Conservation (phyloP, 331 rosid species). For the Dryas integrifolia region DNA sequence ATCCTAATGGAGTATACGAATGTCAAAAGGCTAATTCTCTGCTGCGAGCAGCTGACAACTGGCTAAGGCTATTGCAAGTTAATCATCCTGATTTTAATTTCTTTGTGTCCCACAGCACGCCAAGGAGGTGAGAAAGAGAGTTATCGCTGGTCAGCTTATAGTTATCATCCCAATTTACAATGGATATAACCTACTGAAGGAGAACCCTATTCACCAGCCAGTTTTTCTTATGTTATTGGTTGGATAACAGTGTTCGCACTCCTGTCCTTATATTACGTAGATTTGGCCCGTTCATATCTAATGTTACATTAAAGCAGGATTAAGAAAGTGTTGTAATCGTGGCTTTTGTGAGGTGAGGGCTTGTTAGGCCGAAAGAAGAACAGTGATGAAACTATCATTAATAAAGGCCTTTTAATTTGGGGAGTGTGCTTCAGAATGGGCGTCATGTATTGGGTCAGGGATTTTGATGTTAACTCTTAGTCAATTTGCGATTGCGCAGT, state of each 20-base stretch:
- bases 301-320: constrained; percentile 20
- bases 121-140: constrained; percentile 41
- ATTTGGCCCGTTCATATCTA: constrained; percentile 25
- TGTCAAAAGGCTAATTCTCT: constrained; percentile 61
- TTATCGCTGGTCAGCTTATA: constrained; percentile 14
- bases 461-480: constrained; percentile 6
- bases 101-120: constrained; percentile 49
- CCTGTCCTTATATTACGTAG: constrained; percentile 23
- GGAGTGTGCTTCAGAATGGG: constrained; percentile 16
- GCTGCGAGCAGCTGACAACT: constrained; percentile 64
- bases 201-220: constrained; percentile 14
- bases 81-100: constrained; percentile 77
- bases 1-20: constrained; percentile 52
- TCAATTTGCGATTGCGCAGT: constrained; percentile 6
- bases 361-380: constrained; percentile 11
- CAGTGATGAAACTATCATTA: constrained; percentile 15
- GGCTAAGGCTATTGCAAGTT: constrained; percentile 62
- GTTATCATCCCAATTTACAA: constrained; percentile 13
- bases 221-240: constrained; percentile 20
- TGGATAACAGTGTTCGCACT: constrained; percentile 18
- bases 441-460: constrained; percentile 12
- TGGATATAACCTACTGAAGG: constrained; percentile 5
- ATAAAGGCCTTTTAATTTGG: constrained; percentile 17
- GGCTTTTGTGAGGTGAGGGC: constrained; percentile 13
- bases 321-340: constrained; percentile 7